These are phyloP conservation scores for Suillus weaverae DNA, from an alignment of 768 basidiomycete genomes.

Conservation along the genomic window DNA sequence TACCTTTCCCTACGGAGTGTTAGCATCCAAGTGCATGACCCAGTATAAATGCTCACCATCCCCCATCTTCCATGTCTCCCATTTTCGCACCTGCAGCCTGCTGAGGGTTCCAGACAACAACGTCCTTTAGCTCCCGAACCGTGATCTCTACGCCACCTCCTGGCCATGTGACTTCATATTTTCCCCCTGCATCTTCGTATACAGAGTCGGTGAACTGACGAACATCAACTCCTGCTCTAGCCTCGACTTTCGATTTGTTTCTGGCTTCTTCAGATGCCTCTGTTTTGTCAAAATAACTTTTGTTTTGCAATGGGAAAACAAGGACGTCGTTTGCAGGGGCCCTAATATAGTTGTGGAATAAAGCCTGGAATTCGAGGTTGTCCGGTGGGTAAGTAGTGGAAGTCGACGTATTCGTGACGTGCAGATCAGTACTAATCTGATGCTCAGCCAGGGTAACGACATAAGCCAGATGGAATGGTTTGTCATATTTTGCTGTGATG, in stretches of 20 bases:
- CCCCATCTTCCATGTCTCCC: slow-evolving; percentile 85
- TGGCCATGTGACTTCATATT: slow-evolving; percentile 62
- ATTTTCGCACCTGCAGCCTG: slow-evolving; percentile 67
- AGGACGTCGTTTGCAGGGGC: slow-evolving; percentile 59
- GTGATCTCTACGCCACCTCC: slow-evolving; percentile 54
- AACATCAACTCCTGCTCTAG: slow-evolving; percentile 66
- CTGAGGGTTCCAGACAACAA: slow-evolving; percentile 96
- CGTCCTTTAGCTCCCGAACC: slow-evolving; percentile 62
- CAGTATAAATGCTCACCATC: slow-evolving; percentile 59
- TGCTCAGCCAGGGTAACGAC: slow-evolving; percentile 77
- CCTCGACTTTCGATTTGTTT: slow-evolving; percentile 54
- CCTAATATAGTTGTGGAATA: slow-evolving; percentile 89
- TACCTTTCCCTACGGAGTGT: slow-evolving; percentile 63
- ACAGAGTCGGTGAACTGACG: slow-evolving; percentile 69
- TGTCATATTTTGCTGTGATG: slow-evolving; percentile 60
- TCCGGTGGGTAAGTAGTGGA: slow-evolving; percentile 39
- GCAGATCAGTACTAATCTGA: slow-evolving; percentile 75
- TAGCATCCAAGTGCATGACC: slow-evolving; percentile 9
- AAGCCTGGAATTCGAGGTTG: slow-evolving; percentile 82
- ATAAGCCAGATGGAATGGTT: slow-evolving; percentile 72
- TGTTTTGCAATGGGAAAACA: slow-evolving; percentile 62
- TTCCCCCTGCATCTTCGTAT: slow-evolving; percentile 61
- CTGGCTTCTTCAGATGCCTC: slow-evolving; percentile 53
- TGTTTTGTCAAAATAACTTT: slow-evolving; percentile 81
- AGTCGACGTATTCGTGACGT: slow-evolving; percentile 70